Conservation (phyloP, 805 yeast species). For the Kluyveromyces aestuarii region DNA sequence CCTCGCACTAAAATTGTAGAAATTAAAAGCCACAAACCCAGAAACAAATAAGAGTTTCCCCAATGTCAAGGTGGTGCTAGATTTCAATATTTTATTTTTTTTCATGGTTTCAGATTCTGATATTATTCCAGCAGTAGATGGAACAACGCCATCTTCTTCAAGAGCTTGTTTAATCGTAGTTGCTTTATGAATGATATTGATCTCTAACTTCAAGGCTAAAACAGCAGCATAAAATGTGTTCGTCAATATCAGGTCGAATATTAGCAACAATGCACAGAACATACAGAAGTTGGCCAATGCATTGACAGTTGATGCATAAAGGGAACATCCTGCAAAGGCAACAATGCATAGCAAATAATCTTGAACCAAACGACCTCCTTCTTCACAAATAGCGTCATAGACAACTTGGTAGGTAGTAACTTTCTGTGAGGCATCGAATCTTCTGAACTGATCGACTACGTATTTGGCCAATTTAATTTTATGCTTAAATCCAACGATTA, state of each 20-base stretch:
- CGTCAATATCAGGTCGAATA: constrained; percentile 62
- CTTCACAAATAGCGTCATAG: constrained; percentile 28
- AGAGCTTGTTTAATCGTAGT: constrained; percentile 67
- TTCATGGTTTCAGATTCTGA: constrained; percentile 25
- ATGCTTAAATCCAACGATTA: constrained; percentile 85
- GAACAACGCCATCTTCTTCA: constrained; percentile 87
- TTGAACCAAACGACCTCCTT: constrained; percentile 39
- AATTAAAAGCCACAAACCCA: constrained; percentile 52
- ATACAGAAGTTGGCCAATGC: constrained; percentile 77
- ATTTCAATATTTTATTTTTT: constrained; percentile 16
- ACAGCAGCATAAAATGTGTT: constrained; percentile 78
- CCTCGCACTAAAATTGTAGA: constrained; percentile 59
- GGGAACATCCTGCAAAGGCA: constrained; percentile 58
- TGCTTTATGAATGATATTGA: constrained; percentile 74
- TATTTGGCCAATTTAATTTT: constrained; percentile 63
- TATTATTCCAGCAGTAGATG: constrained; percentile 64
- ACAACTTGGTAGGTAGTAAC: constrained; percentile 23
- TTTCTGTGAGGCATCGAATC: constrained; percentile 27
- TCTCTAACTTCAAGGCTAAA: constrained; percentile 80
- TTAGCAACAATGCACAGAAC: constrained; percentile 58
- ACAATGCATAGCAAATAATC: constrained; percentile 67
- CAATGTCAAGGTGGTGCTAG: constrained; percentile 39
- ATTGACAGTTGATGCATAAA: constrained; percentile 56
- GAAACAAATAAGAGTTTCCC: constrained; percentile 54
- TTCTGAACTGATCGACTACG: constrained; percentile 34